A percentile compares a stretch with the other conserved stretches of the same genome.
phyloP scores from a whole-genome alignment of 2,329 filamentous ascomycete species.

The Nigrograna mackinnonii region DNA sequence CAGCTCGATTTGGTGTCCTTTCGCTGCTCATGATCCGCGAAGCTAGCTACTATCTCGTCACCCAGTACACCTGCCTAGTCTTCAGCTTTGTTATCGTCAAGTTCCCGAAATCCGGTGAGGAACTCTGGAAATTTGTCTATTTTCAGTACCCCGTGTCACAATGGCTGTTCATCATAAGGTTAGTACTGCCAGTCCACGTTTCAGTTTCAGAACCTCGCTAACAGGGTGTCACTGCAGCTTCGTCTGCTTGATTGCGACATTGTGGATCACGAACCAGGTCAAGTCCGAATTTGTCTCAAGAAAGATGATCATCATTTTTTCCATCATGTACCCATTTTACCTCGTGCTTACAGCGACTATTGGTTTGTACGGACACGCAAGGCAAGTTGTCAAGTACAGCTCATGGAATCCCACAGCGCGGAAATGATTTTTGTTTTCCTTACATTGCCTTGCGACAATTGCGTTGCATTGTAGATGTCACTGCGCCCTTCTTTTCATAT shows the following conservation, averaged over 20 bases:
- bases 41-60: slow-evolving; percentile 53
- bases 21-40: slow-evolving; percentile 52
- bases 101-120: slow-evolving; percentile 43
- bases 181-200: slow-evolving; percentile 13
- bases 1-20: slow-evolving; percentile 47
- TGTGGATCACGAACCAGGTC: slow-evolving; percentile 51
- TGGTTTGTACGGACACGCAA: slow-evolving; percentile 52
- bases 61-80: slow-evolving; percentile 52
- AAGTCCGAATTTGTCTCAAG: slow-evolving; percentile 50
- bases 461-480: no score
- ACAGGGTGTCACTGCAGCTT: slow-evolving; percentile 32
- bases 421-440: slow-evolving; percentile 21
- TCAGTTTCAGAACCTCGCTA: slow-evolving; percentile 12
- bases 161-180: slow-evolving; percentile 52
- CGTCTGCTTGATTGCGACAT: slow-evolving; percentile 47
- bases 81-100: slow-evolving; percentile 49
- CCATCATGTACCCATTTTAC: slow-evolving; percentile 48
- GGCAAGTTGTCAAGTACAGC: slow-evolving; percentile 50
- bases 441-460: no score
- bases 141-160: slow-evolving; percentile 53
- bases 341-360: slow-evolving; percentile 49
- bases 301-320: slow-evolving; percentile 48
- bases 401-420: slow-evolving; percentile 54
- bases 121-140: slow-evolving; percentile 48
- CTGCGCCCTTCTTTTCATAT: no score